Evolutionary conservation across 2,329 filamentous ascomycete species (phyloP).

Genomic region (Sarocladiaceae sp.): DNA sequence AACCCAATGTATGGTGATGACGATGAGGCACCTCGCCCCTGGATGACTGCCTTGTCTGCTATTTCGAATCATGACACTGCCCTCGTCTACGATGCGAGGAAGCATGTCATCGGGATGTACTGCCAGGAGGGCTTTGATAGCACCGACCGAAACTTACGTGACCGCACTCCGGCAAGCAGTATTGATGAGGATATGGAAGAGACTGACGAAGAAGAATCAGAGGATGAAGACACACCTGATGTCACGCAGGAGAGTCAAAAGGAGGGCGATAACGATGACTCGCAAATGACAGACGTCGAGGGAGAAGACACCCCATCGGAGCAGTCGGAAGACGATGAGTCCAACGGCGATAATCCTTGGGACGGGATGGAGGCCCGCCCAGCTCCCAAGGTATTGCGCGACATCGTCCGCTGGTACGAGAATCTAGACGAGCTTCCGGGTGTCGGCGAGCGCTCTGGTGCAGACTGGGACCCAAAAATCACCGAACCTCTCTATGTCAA

Average conservation of each 20-base stretch:
- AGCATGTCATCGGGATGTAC: background rate
- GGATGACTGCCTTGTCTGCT: background rate
- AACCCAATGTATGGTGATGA: conserved; percentile 11
- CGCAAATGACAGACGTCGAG: too few relatives aligned
- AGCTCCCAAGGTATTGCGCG: conserved; percentile 10
- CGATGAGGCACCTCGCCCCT: background rate
- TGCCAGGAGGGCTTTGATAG: background rate
- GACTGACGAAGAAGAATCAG: background rate
- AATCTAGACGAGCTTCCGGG: conserved; percentile 16
- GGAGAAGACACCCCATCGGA: too few relatives aligned
- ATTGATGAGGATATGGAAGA: background rate
- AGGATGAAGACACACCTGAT: background rate
- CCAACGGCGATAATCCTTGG: conserved; percentile 4
- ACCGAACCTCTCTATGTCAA: conserved; percentile 15
- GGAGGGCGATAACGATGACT: background rate
- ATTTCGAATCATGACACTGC: background rate
- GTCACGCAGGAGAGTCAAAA: background rate
- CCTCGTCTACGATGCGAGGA: background rate
- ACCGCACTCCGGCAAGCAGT: background rate
- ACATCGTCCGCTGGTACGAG: conserved; percentile 16
- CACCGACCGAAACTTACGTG: background rate
- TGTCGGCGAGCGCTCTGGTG: conserved; percentile 10
- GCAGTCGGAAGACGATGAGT: too few relatives aligned
- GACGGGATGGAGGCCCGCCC: background rate
- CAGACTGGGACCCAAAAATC: conserved; percentile 10